Conservation (phyloP, 495 filamentous ascomycete genomes). For the Xanthoparmelia taractica region DNA sequence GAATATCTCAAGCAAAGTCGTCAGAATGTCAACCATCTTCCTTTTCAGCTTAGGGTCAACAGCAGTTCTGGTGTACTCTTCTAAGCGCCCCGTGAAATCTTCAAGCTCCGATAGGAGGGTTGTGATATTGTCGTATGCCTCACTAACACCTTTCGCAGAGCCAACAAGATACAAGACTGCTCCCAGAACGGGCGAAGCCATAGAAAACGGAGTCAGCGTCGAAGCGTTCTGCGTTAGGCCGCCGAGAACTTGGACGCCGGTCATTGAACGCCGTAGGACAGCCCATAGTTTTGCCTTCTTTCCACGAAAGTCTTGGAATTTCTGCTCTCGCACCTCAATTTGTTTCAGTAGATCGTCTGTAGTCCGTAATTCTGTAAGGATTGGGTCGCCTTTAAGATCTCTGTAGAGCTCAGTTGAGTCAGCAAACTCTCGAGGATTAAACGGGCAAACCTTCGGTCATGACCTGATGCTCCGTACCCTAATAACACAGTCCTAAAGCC, state of each 20-base stretch:
- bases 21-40: slow-evolving; percentile 31
- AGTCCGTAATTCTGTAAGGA: not conserved
- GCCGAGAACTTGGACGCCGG: slow-evolving; percentile 29
- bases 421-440: not conserved
- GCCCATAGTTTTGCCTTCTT: slow-evolving; percentile 13
- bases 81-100: slow-evolving; percentile 32
- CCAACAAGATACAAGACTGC: slow-evolving; percentile 30
- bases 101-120: slow-evolving; percentile 29
- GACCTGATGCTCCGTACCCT: too few relatives aligned
- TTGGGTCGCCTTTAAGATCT: slow-evolving; percentile 4
- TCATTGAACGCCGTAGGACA: slow-evolving; percentile 14
- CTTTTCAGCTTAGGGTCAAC: slow-evolving; percentile 24
- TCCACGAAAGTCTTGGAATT: slow-evolving; percentile 5
- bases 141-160: slow-evolving; percentile 32
- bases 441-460: too few relatives aligned
- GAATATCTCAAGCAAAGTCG: slow-evolving; percentile 33
- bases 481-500: too few relatives aligned
- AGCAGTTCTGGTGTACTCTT: slow-evolving; percentile 26
- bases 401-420: not conserved
- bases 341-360: slow-evolving; percentile 9
- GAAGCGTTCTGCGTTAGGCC: slow-evolving; percentile 27
- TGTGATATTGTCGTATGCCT: slow-evolving; percentile 29
- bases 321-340: not conserved
- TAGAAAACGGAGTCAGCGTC: slow-evolving; percentile 28
- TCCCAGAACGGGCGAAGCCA: slow-evolving; percentile 28